Conservation (phyloP, 345 rosid species). For the Gynandropsis gynandra region DNA sequence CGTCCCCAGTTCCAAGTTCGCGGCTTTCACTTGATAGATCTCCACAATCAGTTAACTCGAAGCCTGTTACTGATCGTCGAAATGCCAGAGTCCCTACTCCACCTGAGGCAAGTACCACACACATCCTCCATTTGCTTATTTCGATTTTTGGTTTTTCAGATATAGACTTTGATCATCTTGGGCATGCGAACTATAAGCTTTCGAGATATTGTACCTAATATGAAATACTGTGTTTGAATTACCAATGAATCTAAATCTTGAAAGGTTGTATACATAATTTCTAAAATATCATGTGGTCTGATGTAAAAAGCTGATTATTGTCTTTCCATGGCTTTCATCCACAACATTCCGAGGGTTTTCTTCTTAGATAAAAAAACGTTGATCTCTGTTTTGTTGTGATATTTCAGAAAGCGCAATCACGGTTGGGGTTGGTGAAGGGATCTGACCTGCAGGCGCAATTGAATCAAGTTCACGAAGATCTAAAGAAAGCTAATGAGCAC, state of each 20-base stretch:
- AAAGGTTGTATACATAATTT: background rate
- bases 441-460: slow-evolving; percentile 61
- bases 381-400: background rate
- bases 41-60: slow-evolving; percentile 51
- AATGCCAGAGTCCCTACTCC: slow-evolving; percentile 53
- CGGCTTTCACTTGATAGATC: slow-evolving; percentile 72
- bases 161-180: slow-evolving; percentile 11
- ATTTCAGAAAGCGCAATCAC: slow-evolving; percentile 51
- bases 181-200: background rate
- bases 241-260: background rate
- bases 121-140: background rate
- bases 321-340: too few species aligned
- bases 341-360: background rate
- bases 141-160: background rate
- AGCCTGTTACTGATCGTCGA: slow-evolving; percentile 59
- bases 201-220: background rate
- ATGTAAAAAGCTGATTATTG: too few species aligned
- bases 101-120: slow-evolving; percentile 50
- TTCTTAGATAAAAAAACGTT: background rate
- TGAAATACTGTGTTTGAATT: background rate
- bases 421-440: slow-evolving; percentile 41
- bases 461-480: slow-evolving; percentile 62
- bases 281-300: too few species aligned
- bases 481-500: slow-evolving; percentile 70
- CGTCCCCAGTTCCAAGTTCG: slow-evolving; percentile 45